Evolutionary conservation across 768 basidiomycete species (phyloP), one percentile per base, ranked within the genome.

Genomic region (Dioszegia hungarica): DNA sequence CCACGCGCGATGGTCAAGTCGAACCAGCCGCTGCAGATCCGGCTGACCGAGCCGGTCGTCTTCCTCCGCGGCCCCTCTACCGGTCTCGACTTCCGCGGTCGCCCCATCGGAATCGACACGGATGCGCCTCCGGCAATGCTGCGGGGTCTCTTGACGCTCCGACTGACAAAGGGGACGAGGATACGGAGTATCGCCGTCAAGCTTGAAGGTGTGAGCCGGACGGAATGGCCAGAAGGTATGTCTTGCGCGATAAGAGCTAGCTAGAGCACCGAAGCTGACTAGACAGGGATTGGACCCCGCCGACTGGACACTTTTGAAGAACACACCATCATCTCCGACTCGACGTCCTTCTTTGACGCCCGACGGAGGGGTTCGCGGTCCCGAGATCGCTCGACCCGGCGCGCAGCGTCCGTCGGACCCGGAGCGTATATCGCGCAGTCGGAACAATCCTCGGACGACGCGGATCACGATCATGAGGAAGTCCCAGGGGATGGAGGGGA

Each of bases 151-250:
- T 79, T 88, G 54, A 83, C 82, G 1, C 77, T 89, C 56, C 80
- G 78, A 14, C 76, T 88, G 37, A 78, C 79, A 28, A 94, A 94
- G 72, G 85, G 91, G 0, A 91, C 85, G 51, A 85, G 85, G 73
- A 85, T 99, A 63, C 85, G 87, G 29, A 87, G 85, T 66, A 92
- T 99, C 56, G 86, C 86, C 54, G 79, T 95, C 36, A 84, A 86
- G 72, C 77, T 99, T 20, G 79, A 84, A 41, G 92, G 88, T 2
- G 86, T 80, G 57, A 80, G 85, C 2, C 77, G 80, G 22, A 87
- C 85, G 3, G 82, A 84, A 34, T 95, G 90, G 86, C 85, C 87
- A 1, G 91, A 95, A 81, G 89, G 93, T 91, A 59, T 49, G 81
- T 72, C 19, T 22, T 14, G 12, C 4, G 24, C 25, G 9, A 4